Evolutionary conservation across 2,329 filamentous ascomycete species (phyloP), one percentile per base, ranked within the genome.

Genomic region (Penicillium vulpinum): DNA sequence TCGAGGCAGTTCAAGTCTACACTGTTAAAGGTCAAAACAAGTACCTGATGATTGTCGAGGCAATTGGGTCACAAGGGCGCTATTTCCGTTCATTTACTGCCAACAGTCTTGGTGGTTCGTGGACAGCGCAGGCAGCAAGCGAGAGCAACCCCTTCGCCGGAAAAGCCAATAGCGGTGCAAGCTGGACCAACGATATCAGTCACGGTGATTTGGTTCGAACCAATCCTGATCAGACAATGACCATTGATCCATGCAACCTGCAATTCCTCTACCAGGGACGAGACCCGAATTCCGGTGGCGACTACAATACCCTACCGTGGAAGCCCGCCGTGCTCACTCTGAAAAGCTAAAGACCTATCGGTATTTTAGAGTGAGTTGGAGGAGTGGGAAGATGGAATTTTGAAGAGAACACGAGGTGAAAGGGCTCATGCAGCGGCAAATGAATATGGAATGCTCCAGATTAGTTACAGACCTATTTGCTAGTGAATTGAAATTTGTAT

Each of bases 11-110:
- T 0, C 82, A 88, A 63, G 85, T 89, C 46, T 89, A 88, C 74
- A 86, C 79, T 1, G 64, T 88, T 56, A 46, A 78, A 29, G 83
- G 81, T 28, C 75, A 81, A 62, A 77, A 76, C 60, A 73, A 80
- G 61, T 88, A 88, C 71, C 81, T 88, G 54, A 88, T 88, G 84
- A 80, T 88, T 13, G 85, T 88, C 33, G 86, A 89, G 70, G 77
- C 83, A 0, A 81, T 83, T 41, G 85, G 85, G 0, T 29, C 70
- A 0, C 73, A 78, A 28, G 85, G 85, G 0, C 80, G 86, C 3
- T 88, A 83, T 72, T 88, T 88, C 81, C 84, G 85, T 56, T 87
- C 85, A 0, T 88, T 84, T 76, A 87, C 84, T 0, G 82, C 86
- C 13, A 79, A 74, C 40, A 82, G 76, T 64, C 77, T 88, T 7